Evolutionary conservation across 306 rosid species (phyloP).

Genomic region (Ormosia semicastrata): DNA sequence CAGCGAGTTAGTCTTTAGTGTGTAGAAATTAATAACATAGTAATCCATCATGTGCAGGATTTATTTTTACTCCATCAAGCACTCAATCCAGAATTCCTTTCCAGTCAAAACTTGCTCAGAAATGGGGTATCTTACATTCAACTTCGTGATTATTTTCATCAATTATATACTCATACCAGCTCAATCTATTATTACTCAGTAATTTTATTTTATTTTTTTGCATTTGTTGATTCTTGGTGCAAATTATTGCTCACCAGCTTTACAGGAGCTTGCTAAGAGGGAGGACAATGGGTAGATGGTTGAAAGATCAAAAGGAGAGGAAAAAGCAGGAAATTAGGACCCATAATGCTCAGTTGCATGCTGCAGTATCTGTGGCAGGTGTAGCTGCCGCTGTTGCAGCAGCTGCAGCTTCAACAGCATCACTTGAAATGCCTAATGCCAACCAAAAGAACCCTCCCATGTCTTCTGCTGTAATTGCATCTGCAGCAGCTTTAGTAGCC

Average conservation of each 20-base stretch:
- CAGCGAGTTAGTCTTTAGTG: background rate
- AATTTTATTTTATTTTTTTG: background rate
- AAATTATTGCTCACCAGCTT: conserved; percentile 53
- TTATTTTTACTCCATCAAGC: conserved; percentile 79
- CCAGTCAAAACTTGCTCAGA: conserved; percentile 67
- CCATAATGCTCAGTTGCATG: conserved; percentile 90
- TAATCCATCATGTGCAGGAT: conserved; percentile 50
- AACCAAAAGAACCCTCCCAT: conserved; percentile 45
- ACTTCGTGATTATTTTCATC: conserved; percentile 19
- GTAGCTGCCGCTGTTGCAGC: conserved; percentile 96
- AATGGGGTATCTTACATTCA: conserved; percentile 65
- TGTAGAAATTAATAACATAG: conserved; percentile 8
- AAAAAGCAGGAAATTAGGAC: conserved; percentile 90
- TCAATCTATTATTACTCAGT: background rate
- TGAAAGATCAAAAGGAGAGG: conserved; percentile 92
- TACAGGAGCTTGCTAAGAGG: conserved; percentile 77
- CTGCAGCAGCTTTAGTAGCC: conserved; percentile 94
- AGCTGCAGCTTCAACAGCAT: conserved; percentile 61
- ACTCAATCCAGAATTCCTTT: conserved; percentile 77
- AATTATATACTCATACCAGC: background rate
- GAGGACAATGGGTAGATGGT: conserved; percentile 75
- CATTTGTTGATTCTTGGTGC: conserved; percentile 6
- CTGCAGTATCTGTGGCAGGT: conserved; percentile 91
- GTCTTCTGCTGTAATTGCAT: conserved; percentile 68
- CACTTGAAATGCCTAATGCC: conserved; percentile 45